Conservation (phyloP, 1,284 basidiomycete species). For the Apiotrichum mycotoxinovorans region DNA sequence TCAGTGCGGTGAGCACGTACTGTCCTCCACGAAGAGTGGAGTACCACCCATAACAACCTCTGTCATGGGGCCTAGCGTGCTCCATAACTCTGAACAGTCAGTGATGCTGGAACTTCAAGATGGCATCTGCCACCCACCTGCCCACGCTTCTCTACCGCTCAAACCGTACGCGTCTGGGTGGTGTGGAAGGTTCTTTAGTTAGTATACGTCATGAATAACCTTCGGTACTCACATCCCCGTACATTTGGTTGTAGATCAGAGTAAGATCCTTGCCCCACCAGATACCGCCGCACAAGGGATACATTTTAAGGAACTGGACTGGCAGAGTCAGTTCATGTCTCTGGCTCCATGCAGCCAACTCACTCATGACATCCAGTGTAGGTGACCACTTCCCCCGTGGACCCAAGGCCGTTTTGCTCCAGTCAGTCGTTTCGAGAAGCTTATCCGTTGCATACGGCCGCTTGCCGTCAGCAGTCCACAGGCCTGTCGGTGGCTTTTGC, state of each 20-base stretch:
- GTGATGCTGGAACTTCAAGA: too few species aligned
- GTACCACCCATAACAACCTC: conserved; percentile 41
- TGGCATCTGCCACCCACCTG: conserved; percentile 35
- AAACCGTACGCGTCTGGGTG: conserved; percentile 45
- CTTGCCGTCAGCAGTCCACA: conserved; percentile 24
- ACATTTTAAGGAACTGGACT: conserved; percentile 37
- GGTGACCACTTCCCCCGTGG: conserved; percentile 38
- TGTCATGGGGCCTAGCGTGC: conserved; percentile 37
- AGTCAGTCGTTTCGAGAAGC: conserved; percentile 39
- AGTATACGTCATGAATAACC: neutral
- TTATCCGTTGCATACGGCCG: conserved; percentile 1
- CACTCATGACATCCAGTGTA: conserved; percentile 36
- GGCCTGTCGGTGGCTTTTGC: conserved; percentile 1
- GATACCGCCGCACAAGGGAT: conserved; percentile 40
- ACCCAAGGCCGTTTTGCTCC: conserved; percentile 43
- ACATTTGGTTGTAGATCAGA: conserved; percentile 46
- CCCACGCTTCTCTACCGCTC: conserved; percentile 39
- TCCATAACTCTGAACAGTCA: conserved; percentile 38
- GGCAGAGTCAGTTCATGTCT: neutral
- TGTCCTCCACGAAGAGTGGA: conserved; percentile 42
- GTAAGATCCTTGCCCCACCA: conserved; percentile 48
- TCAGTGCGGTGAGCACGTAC: conserved; percentile 12
- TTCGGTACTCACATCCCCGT: conserved; percentile 23
- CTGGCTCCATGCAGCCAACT: conserved; percentile 3
- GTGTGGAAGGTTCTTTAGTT: conserved; percentile 21